Evolutionary conservation across 345 rosid species (phyloP).

Genomic region (Ricinus communis): DNA sequence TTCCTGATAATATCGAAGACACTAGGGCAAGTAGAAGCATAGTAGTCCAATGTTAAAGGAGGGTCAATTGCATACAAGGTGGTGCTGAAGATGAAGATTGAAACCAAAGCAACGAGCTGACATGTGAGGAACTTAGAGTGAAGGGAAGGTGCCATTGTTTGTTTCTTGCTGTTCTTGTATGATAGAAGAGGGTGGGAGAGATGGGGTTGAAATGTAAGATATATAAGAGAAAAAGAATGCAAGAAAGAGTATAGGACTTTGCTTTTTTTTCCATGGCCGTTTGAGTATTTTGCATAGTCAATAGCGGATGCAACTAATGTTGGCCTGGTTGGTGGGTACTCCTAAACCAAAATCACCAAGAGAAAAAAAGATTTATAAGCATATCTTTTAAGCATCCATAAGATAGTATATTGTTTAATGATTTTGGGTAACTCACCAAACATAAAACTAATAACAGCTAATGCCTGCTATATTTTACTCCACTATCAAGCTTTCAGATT

Average conservation of each 20-base stretch:
- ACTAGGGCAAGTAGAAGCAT: slow-evolving; percentile 63
- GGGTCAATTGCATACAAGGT: slow-evolving; percentile 36
- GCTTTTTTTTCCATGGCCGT: slow-evolving; percentile 2
- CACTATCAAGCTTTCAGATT: neutral
- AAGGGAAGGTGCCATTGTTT: slow-evolving; percentile 17
- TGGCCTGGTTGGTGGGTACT: slow-evolving; percentile 54
- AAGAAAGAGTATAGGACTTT: neutral
- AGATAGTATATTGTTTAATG: slow-evolving; percentile 7
- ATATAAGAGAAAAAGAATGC: slow-evolving; percentile 27
- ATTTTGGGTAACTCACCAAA: slow-evolving; percentile 30
- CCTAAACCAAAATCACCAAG: slow-evolving; percentile 32
- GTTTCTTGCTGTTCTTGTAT: neutral
- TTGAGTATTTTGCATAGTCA: slow-evolving; percentile 44
- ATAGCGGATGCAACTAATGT: slow-evolving; percentile 64
- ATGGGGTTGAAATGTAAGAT: slow-evolving; percentile 31
- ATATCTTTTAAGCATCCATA: no score
- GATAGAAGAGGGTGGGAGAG: slow-evolving; percentile 24
- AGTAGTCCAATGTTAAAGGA: slow-evolving; percentile 66
- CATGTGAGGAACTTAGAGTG: slow-evolving; percentile 6
- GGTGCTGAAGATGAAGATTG: slow-evolving; percentile 21
- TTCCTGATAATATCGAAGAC: slow-evolving; percentile 63
- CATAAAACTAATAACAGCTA: slow-evolving; percentile 23
- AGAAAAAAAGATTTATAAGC: neutral
- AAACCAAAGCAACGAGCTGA: slow-evolving; percentile 28
- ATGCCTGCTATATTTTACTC: neutral